Conservation (phyloP, 164 flowering plant species). For the Chimonanthus praecox region DNA sequence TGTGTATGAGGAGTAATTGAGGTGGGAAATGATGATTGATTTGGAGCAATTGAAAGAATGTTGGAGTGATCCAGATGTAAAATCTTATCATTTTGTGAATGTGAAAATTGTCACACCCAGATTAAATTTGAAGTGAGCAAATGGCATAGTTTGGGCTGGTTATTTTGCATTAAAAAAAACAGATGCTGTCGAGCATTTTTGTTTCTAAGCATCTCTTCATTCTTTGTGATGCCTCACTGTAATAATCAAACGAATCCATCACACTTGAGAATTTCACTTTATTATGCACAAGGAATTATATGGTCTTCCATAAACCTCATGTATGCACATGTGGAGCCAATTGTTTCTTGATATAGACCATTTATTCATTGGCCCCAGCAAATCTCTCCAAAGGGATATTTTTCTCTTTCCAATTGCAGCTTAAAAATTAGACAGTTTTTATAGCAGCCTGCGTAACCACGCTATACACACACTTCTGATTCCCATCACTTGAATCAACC, state of each 20-base stretch:
- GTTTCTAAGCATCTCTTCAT: too few species aligned
- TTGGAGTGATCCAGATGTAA: background rate
- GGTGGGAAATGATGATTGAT: background rate
- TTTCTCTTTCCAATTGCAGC: too few species aligned
- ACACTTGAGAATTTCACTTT: background rate
- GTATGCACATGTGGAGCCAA: background rate
- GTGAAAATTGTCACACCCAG: background rate
- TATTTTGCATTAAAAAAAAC: too few species aligned
- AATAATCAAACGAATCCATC: background rate
- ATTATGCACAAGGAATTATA: background rate
- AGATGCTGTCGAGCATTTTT: too few species aligned
- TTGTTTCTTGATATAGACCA: background rate
- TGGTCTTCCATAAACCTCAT: background rate
- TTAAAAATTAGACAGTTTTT: too few species aligned
- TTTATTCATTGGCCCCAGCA: background rate
- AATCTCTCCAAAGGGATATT: too few species aligned
- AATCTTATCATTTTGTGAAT: background rate
- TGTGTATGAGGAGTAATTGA: constrained; percentile 4
- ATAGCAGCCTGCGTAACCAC: too few species aligned
- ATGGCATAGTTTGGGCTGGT: background rate
- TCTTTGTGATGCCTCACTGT: background rate
- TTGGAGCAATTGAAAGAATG: background rate
- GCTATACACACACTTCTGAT: too few species aligned
- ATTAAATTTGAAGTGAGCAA: background rate
- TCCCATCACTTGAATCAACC: too few species aligned